A percentile compares a stretch with the other conserved stretches of the same genome.
Conservation (phyloP, 345 rosid genomes). For the Salix koriyanagi region DNA sequence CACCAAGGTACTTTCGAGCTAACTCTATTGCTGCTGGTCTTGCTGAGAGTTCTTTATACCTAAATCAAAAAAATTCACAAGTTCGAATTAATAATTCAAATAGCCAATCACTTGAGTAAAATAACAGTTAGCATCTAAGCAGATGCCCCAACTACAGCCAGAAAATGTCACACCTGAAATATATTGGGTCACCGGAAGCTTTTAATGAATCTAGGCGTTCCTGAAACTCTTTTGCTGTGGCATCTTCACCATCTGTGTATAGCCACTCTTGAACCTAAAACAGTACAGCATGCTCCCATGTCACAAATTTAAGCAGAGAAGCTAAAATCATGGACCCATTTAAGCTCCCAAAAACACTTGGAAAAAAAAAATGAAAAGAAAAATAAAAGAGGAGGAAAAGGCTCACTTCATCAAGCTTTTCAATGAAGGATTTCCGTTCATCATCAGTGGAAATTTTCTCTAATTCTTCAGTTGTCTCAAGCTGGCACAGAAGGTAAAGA, state of each 20-base stretch:
- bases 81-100: not conserved
- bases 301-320: constrained; percentile 1
- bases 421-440: constrained; percentile 70
- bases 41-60: constrained; percentile 76
- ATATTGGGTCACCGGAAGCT: constrained; percentile 70
- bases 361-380: not conserved
- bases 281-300: constrained; percentile 6
- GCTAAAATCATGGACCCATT: not conserved
- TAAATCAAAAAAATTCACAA: constrained; percentile 19
- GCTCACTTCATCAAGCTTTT: constrained; percentile 86
- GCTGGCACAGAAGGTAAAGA: constrained; percentile 42
- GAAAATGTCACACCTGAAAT: constrained; percentile 54
- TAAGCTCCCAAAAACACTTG: not conserved
- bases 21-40: constrained; percentile 64
- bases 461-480: constrained; percentile 65
- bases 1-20: constrained; percentile 54
- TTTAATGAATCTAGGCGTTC: constrained; percentile 63
- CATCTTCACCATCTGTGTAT: constrained; percentile 95
- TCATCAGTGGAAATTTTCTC: constrained; percentile 67
- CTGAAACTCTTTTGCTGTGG: constrained; percentile 67
- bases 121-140: not conserved
- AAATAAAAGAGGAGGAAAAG: not conserved
- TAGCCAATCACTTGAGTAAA: not conserved
- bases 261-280: constrained; percentile 96
- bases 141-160: not conserved